A percentile compares a stretch with the other conserved stretches of the same genome.
These are phyloP conservation scores for Massospora cicadina DNA, from an alignment of 371 early-diverging fungal species.

Conservation along the genomic window DNA sequence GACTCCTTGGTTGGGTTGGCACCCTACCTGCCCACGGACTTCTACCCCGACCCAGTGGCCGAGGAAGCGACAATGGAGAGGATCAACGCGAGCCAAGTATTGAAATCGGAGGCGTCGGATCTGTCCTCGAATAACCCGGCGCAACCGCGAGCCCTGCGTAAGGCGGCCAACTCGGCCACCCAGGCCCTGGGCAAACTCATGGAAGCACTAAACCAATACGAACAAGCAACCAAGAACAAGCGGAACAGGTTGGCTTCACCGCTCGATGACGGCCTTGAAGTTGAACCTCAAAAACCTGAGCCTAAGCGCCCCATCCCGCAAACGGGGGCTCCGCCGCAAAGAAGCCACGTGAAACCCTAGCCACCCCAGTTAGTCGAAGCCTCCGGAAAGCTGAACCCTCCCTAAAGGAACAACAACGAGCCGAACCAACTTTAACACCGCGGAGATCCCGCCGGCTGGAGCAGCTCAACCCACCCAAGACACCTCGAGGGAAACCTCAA, in stretches of 20 bases:
- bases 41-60: background rate
- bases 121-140: background rate
- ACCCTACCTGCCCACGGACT: background rate
- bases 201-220: conserved; percentile 7
- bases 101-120: too few species aligned
- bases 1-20: conserved; percentile 16
- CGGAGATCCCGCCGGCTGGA: background rate
- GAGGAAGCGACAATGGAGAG: background rate
- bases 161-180: background rate
- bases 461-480: background rate
- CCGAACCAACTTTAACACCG: background rate
- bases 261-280: background rate
- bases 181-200: background rate
- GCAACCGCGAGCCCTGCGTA: background rate
- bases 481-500: too few species aligned
- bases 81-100: background rate
- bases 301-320: background rate
- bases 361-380: background rate
- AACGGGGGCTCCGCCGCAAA: background rate
- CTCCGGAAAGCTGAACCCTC: background rate
- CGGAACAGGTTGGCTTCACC: background rate
- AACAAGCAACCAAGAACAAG: background rate
- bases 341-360: background rate
- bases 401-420: background rate
- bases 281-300: background rate